phyloP scores from a whole-genome alignment of 768 basidiomycete species.

The Sistotremastrum suecicum region DNA sequence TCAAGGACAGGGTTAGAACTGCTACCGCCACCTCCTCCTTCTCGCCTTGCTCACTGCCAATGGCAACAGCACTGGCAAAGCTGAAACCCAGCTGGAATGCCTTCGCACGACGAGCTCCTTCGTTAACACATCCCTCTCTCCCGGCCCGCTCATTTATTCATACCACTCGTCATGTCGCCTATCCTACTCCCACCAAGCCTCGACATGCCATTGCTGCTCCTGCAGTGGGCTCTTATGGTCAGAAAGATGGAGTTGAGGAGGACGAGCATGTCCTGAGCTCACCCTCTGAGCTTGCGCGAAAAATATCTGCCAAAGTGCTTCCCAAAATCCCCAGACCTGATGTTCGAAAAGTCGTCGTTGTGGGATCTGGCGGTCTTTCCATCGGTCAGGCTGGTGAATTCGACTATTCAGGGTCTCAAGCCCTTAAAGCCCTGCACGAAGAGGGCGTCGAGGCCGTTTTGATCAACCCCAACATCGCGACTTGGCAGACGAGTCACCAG shows the following conservation, averaged over 20 bases:
- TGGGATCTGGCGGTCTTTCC: constrained; percentile 89
- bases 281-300: constrained; percentile 87
- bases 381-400: constrained; percentile 99
- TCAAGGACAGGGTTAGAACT: too few relatives aligned
- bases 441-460: constrained; percentile 90
- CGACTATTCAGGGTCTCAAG: constrained; percentile 98
- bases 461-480: constrained; percentile 98
- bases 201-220: constrained; percentile 59
- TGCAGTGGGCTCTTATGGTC: constrained; percentile 55
- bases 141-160: constrained; percentile 26
- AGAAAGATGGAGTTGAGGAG: constrained; percentile 27
- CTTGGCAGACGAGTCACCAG: constrained; percentile 98
- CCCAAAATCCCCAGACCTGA: constrained; percentile 84
- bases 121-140: too few relatives aligned
- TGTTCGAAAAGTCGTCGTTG: constrained; percentile 89
- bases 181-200: constrained; percentile 33
- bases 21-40: too few relatives aligned
- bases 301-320: constrained; percentile 86
- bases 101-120: too few relatives aligned
- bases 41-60: too few relatives aligned
- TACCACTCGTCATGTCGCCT: constrained; percentile 23
- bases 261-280: constrained; percentile 72
- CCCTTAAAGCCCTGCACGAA: constrained; percentile 92
- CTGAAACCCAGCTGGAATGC: too few relatives aligned
- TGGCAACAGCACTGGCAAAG: too few relatives aligned